Evolutionary conservation across 1,284 basidiomycete genomes (phyloP).

Genomic region (Phylloboletellus chloephorus): DNA sequence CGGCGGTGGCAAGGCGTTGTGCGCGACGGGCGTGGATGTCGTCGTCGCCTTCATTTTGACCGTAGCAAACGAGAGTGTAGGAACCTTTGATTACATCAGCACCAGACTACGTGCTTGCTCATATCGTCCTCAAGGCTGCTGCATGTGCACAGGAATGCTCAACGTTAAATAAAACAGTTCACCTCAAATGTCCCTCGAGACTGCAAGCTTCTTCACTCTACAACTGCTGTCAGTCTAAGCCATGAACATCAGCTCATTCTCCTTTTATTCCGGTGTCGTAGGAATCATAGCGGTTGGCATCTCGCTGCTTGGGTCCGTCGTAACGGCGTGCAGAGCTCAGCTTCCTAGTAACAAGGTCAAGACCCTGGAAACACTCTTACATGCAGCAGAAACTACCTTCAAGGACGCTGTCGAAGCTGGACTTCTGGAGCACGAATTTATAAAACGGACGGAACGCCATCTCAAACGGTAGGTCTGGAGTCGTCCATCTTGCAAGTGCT

Average conservation of each 20-base stretch:
- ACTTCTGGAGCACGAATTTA: neutral
- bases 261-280: slow-evolving; percentile 3
- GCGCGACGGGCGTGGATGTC: slow-evolving; percentile 54
- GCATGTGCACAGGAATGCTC: slow-evolving; percentile 2
- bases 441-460: neutral
- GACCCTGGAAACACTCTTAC: neutral
- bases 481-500: no score
- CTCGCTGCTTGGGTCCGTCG: neutral
- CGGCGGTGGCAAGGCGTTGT: slow-evolving; percentile 67
- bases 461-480: slow-evolving; percentile 1
- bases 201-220: no score
- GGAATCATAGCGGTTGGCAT: slow-evolving; percentile 1
- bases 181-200: no score
- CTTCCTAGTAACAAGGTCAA: slow-evolving; percentile 12
- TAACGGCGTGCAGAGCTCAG: neutral
- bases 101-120: no score
- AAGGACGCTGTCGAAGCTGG: slow-evolving; percentile 4
- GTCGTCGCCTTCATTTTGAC: slow-evolving; percentile 38
- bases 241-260: neutral
- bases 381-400: neutral
- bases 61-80: no score
- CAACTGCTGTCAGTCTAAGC: no score
- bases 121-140: neutral
- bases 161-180: no score
- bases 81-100: no score